phyloP scores from a whole-genome alignment of 208 protist genomes.

The Leishmania tropica region DNA sequence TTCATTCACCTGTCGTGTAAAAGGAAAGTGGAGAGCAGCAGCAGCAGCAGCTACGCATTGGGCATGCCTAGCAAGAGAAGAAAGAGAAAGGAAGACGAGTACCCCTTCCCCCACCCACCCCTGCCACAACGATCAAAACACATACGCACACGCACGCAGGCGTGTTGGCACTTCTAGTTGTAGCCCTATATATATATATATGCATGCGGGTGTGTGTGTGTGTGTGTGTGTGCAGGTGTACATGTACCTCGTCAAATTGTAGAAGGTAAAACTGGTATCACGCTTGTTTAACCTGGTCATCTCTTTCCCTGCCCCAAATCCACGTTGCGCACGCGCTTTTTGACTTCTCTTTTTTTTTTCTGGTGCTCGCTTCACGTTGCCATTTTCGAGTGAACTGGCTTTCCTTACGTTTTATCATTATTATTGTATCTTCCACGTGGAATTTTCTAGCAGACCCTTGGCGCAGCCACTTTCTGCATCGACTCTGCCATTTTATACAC shows the following conservation, averaged over 20 bases:
- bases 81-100: neutral
- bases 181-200: neutral
- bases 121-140: neutral
- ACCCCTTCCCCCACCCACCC: neutral
- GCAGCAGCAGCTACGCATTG: neutral
- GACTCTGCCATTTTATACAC: neutral
- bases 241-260: neutral
- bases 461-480: neutral
- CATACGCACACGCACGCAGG: neutral
- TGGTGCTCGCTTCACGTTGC: neutral
- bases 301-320: neutral
- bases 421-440: neutral
- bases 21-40: neutral
- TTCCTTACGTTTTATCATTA: slow-evolving; percentile 5
- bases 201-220: neutral
- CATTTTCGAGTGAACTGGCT: neutral
- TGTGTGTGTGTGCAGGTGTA: slow-evolving; percentile 3
- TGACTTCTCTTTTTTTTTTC: neutral
- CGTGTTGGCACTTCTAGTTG: neutral
- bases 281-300: neutral
- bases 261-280: neutral
- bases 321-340: neutral
- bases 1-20: neutral
- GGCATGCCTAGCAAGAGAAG: slow-evolving; percentile 1
- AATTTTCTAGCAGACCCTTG: neutral